A percentile compares a stretch with the other conserved stretches of the same genome.
These are phyloP conservation scores for Microsporum ferrugineum DNA, from an alignment of 2,329 filamentous ascomycete genomes.

Conservation along the genomic window DNA sequence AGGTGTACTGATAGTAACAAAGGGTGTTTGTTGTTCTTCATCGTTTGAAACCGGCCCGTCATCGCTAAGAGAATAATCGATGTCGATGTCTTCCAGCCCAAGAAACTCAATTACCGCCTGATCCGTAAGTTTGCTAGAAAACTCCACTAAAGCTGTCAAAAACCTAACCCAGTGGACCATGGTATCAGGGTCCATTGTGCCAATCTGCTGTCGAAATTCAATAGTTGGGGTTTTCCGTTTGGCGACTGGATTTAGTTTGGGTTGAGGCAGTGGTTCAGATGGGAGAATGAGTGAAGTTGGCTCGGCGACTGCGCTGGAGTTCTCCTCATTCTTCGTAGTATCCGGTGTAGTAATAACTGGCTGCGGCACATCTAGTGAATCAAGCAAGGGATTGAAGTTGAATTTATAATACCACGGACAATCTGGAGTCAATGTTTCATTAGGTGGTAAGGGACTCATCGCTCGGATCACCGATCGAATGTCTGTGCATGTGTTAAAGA, in stretches of 20 bases:
- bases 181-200: constrained; percentile 12
- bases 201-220: constrained; percentile 12
- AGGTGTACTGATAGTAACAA: neutral
- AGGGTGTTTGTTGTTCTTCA: neutral
- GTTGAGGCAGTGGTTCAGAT: neutral
- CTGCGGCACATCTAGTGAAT: constrained; percentile 1
- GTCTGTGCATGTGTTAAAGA: constrained; percentile 13
- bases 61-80: neutral
- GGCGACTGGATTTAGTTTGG: neutral
- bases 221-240: constrained; percentile 12
- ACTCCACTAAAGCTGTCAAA: constrained; percentile 11
- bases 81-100: constrained; percentile 8
- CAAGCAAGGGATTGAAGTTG: constrained; percentile 13
- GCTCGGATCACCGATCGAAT: constrained; percentile 11
- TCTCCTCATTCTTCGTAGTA: neutral
- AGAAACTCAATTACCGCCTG: constrained; percentile 11
- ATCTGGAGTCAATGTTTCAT: neutral
- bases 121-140: constrained; percentile 8
- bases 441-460: constrained; percentile 9
- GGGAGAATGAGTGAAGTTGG: neutral
- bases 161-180: constrained; percentile 14
- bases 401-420: constrained; percentile 13
- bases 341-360: neutral
- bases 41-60: neutral
- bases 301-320: neutral